These are phyloP conservation scores for Tripidium arundinaceum DNA, from an alignment of 202 grass and related monocot genomes.

Conservation along the genomic window DNA sequence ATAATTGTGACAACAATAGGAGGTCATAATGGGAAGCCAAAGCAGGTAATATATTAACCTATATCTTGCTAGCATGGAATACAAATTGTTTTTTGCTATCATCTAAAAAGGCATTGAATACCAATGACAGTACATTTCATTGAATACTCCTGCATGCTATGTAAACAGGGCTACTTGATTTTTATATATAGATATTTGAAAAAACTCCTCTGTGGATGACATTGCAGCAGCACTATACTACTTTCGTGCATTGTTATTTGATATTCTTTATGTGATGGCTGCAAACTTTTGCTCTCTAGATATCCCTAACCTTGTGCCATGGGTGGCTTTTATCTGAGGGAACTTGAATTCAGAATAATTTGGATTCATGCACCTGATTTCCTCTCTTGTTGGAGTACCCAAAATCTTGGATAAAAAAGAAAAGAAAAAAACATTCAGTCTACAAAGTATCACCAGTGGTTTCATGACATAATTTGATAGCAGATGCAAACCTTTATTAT, in stretches of 20 bases:
- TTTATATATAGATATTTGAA: not conserved
- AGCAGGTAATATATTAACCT: constrained; percentile 57
- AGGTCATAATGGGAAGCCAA: constrained; percentile 87
- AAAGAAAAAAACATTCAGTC: constrained; percentile 6
- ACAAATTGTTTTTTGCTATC: not conserved
- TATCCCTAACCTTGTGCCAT: constrained; percentile 83
- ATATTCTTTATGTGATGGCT: not conserved
- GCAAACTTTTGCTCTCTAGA: constrained; percentile 5
- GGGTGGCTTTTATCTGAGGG: constrained; percentile 92
- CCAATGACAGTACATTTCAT: not conserved
- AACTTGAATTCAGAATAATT: constrained; percentile 88
- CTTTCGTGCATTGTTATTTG: not conserved
- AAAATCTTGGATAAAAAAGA: constrained; percentile 48
- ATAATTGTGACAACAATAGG: constrained; percentile 87
- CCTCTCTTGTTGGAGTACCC: constrained; percentile 90
- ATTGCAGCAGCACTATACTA: not conserved
- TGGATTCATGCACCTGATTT: constrained; percentile 94
- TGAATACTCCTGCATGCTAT: not conserved
- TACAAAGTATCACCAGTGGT: constrained; percentile 11
- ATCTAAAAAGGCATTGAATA: not conserved
- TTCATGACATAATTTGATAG: constrained; percentile 1
- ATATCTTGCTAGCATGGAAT: not conserved
- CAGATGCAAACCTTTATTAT: constrained; percentile 77
- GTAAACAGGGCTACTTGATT: not conserved
- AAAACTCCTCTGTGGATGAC: not conserved